Conservation (phyloP, 2,329 filamentous ascomycete genomes). For the Cytospora mali region DNA sequence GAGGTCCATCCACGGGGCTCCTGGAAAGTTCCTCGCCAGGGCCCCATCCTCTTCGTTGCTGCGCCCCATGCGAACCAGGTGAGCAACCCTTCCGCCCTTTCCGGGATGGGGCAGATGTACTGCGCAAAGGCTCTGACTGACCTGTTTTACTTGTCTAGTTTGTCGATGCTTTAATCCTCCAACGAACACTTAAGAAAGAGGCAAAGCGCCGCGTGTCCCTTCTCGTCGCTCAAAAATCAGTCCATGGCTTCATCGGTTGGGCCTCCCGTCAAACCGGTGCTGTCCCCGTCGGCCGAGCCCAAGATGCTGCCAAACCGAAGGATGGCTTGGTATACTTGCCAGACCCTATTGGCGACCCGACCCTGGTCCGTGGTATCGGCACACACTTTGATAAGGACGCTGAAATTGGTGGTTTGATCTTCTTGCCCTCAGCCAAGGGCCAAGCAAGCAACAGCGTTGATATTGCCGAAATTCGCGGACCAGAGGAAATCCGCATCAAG, state of each 20-base stretch:
- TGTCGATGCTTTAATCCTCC: conserved; percentile 90
- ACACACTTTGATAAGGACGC: conserved; percentile 81
- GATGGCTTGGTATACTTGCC: conserved; percentile 84
- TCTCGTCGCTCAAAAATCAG: conserved; percentile 93
- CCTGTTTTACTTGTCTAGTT: conserved; percentile 59
- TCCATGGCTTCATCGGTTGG: conserved; percentile 89
- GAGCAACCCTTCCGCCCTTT: conserved; percentile 33
- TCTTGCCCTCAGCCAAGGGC: conserved; percentile 82
- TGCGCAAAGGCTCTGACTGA: conserved; percentile 11
- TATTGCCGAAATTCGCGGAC: conserved; percentile 77
- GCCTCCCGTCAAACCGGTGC: conserved; percentile 83
- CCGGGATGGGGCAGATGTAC: neutral
- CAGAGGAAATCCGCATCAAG: conserved; percentile 83
- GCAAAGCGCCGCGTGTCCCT: conserved; percentile 87
- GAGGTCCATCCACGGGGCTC: conserved; percentile 94
- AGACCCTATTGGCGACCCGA: conserved; percentile 82
- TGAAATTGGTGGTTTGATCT: conserved; percentile 79
- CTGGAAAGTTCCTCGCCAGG: conserved; percentile 89
- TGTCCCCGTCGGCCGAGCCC: conserved; percentile 88
- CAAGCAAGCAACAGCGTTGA: conserved; percentile 76
- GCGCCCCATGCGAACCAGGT: conserved; percentile 97
- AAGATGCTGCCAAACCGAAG: conserved; percentile 83
- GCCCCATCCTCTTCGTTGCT: conserved; percentile 92
- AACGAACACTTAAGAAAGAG: conserved; percentile 85
- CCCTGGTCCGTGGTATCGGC: conserved; percentile 74